phyloP scores from a whole-genome alignment of 768 basidiomycete species.

The Stropharia rugosoannulata region DNA sequence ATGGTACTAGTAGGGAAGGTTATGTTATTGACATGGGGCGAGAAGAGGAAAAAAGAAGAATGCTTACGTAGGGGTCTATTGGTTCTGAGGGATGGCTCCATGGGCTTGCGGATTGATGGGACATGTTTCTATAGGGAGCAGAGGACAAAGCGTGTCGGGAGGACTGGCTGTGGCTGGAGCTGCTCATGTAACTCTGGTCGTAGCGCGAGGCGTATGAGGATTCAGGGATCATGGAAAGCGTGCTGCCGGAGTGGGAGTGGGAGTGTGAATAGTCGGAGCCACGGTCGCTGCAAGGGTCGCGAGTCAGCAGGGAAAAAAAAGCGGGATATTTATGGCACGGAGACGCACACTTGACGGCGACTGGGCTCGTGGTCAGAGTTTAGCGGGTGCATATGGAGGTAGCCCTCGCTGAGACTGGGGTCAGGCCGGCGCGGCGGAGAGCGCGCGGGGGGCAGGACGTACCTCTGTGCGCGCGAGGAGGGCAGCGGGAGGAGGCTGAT shows the following conservation, averaged over 20 bases:
- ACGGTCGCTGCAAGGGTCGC: slow-evolving; percentile 31
- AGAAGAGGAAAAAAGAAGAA: slow-evolving; percentile 5
- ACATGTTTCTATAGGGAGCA: slow-evolving; percentile 48
- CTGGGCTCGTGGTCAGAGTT: slow-evolving; percentile 40
- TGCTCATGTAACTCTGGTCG: slow-evolving; percentile 45
- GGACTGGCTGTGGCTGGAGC: slow-evolving; percentile 26
- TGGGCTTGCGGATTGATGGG: slow-evolving; percentile 48
- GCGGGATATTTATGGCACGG: slow-evolving; percentile 2
- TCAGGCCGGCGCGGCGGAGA: slow-evolving; percentile 11
- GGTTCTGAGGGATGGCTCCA: slow-evolving; percentile 59
- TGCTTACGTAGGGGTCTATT: slow-evolving; percentile 65
- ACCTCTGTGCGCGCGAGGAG: slow-evolving; percentile 38
- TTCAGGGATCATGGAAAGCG: slow-evolving; percentile 62
- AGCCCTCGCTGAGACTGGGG: slow-evolving; percentile 39
- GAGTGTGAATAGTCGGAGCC: slow-evolving; percentile 47
- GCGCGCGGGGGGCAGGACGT: slow-evolving; percentile 16
- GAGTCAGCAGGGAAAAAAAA: slow-evolving; percentile 8
- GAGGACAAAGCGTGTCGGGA: slow-evolving; percentile 39
- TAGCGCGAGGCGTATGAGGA: slow-evolving; percentile 52
- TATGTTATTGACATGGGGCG: slow-evolving; percentile 1
- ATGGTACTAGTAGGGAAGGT: slow-evolving; percentile 16
- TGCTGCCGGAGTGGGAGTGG: slow-evolving; percentile 36
- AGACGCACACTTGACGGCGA: slow-evolving; percentile 48
- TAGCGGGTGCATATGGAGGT: slow-evolving; percentile 42
- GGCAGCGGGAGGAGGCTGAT: slow-evolving; percentile 39